phyloP scores from a whole-genome alignment of 2,329 filamentous ascomycete species.

The Tolypocladium tundrense region DNA sequence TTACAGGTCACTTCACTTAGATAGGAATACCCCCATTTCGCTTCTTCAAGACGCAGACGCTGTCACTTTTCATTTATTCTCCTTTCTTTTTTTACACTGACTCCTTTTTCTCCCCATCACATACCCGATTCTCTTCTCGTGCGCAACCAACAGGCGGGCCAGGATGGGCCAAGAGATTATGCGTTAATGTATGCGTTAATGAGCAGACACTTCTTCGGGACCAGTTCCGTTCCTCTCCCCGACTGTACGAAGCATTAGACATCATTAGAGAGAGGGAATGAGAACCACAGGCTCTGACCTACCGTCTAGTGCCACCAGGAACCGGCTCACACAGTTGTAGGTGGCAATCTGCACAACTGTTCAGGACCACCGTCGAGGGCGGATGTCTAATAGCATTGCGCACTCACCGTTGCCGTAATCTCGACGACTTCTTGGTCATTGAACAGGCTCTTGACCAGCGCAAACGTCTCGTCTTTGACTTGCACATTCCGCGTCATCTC shows the following conservation, averaged over 20 bases:
- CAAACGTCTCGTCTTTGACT: constrained; percentile 61
- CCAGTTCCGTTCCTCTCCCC: constrained; percentile 46
- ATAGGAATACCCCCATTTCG: constrained; percentile 29
- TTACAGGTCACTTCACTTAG: constrained; percentile 21
- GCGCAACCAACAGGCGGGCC: neutral
- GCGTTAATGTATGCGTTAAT: constrained; percentile 24
- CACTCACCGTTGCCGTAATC: constrained; percentile 60
- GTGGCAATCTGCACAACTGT: constrained; percentile 42
- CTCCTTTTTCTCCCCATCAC: neutral
- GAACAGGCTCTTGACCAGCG: constrained; percentile 48
- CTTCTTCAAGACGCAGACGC: neutral
- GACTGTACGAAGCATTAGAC: constrained; percentile 27
- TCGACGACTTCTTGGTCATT: constrained; percentile 67
- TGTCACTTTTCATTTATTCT: neutral
- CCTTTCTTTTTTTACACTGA: neutral
- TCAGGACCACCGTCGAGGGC: neutral
- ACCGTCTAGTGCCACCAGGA: constrained; percentile 74
- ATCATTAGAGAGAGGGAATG: neutral
- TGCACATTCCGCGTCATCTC: constrained; percentile 70
- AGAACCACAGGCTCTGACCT: constrained; percentile 17
- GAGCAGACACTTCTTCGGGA: constrained; percentile 28
- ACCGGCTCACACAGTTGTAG: constrained; percentile 80
- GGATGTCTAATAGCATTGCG: neutral
- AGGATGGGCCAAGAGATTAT: neutral
- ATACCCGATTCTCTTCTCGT: neutral